A percentile compares a stretch with the other conserved stretches of the same genome.
Evolutionary conservation across 2,329 filamentous ascomycete species (phyloP).

Genomic region (Xylariaceae sp.): DNA sequence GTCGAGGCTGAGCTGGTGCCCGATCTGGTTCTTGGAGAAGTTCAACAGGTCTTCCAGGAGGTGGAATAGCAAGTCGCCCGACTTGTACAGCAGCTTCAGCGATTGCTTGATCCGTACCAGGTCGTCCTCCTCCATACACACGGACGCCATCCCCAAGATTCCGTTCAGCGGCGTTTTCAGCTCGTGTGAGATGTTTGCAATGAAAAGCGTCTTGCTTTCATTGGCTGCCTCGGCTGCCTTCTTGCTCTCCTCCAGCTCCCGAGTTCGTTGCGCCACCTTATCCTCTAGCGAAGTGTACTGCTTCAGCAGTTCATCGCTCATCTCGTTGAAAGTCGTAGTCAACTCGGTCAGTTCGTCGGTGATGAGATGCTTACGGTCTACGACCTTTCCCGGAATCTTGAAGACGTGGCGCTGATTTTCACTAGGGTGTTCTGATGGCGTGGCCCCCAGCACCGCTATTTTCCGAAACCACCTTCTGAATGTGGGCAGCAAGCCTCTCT

Average conservation of each 20-base stretch:
- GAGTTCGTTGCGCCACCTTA: conserved; percentile 75
- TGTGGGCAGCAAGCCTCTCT: conserved; percentile 36
- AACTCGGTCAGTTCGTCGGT: conserved; percentile 83
- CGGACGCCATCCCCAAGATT: conserved; percentile 88
- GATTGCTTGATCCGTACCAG: conserved; percentile 72
- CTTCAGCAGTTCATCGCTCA: conserved; percentile 83
- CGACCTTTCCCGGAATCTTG: conserved; percentile 79
- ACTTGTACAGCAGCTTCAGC: conserved; percentile 83
- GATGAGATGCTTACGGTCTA: conserved; percentile 66
- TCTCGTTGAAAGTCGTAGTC: conserved; percentile 82
- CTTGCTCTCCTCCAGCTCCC: conserved; percentile 82
- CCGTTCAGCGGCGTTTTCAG: conserved; percentile 93
- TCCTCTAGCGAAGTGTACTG: conserved; percentile 83
- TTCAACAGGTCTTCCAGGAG: conserved; percentile 84
- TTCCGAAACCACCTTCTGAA: conserved; percentile 35
- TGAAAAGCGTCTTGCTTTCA: conserved; percentile 94
- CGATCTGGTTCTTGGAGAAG: conserved; percentile 93
- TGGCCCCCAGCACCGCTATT: conserved; percentile 24
- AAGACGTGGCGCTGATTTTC: conserved; percentile 54
- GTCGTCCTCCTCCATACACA: conserved; percentile 89
- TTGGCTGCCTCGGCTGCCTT: conserved; percentile 92
- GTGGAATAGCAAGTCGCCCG: conserved; percentile 76
- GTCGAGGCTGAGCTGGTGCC: conserved; percentile 74
- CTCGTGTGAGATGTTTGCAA: conserved; percentile 85
- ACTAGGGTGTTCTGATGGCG: conserved; percentile 31